Conservation (phyloP, 768 basidiomycete species). For the Cystobasidiopsis lactophilus region DNA sequence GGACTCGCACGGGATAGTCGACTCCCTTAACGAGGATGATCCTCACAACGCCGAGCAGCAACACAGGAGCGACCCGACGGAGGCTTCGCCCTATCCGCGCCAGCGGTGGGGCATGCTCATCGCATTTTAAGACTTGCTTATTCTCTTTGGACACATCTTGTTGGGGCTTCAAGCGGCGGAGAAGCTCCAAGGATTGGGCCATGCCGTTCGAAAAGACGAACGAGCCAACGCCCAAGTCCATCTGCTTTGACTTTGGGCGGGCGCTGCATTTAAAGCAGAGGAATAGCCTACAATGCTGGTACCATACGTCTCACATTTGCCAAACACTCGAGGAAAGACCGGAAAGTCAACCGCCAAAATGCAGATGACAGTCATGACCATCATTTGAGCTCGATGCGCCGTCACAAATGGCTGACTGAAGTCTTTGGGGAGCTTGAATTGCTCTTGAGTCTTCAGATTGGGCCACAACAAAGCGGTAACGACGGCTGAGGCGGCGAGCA, state of each 20-base stretch:
- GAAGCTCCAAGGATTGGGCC: constrained; percentile 59
- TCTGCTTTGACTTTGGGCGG: constrained; percentile 32
- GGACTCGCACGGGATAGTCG: constrained; percentile 59
- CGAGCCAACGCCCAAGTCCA: constrained; percentile 93
- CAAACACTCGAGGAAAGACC: constrained; percentile 65
- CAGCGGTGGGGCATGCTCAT: constrained; percentile 16
- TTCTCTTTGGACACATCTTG: too few relatives aligned
- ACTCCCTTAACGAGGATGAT: constrained; percentile 73
- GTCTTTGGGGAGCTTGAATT: constrained; percentile 3
- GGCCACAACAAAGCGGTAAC: background rate
- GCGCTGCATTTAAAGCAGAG: background rate
- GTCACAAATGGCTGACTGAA: constrained; percentile 53
- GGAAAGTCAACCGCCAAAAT: constrained; percentile 93
- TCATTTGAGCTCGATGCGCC: constrained; percentile 80
- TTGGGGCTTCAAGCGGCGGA: constrained; percentile 27
- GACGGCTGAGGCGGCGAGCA: background rate
- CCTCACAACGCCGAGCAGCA: constrained; percentile 50
- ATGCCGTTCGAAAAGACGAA: constrained; percentile 93
- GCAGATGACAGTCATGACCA: constrained; percentile 68
- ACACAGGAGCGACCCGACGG: constrained; percentile 44
- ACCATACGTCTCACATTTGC: constrained; percentile 84
- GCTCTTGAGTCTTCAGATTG: background rate
- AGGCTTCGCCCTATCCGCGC: constrained; percentile 34
- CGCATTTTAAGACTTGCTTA: background rate
- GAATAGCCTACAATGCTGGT: constrained; percentile 53